Evolutionary conservation across 495 filamentous ascomycete genomes (phyloP), one percentile per base, ranked within the genome.

Genomic region (Hyaloscypha variabilis): DNA sequence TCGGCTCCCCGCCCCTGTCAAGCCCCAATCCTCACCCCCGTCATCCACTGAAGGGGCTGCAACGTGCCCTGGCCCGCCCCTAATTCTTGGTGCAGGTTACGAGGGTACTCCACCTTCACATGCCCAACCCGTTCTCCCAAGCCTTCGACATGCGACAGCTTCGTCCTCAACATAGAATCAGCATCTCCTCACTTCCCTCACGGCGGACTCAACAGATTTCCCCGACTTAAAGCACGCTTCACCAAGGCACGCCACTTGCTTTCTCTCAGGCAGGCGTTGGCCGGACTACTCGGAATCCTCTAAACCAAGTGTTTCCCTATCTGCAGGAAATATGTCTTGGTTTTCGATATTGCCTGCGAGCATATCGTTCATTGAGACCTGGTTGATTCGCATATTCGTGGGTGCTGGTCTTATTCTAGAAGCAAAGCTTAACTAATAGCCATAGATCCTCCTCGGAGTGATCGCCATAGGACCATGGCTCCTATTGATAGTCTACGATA

Each of bases 381-480:
- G 89, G 88, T 74, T 82, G 17, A 81, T 80, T 25, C 81, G 87
- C 1, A 69, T 88, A 49, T 92, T 91, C 67, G 90, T 90, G 80
- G 65, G 84, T 63, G 56, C 19, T 49, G 56, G 13, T 50, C 30
- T 11, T n/a, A 21, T 28, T 53, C 17, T 19, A 36, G n/a, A 11
- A 19, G 23, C 10, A n/a, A 59, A 34, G 52, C 21, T 62, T 63
- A 52, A 59, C 29, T 23, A 19, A 49, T 23, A 29, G 34, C 14
- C 8, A 73, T 67, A 92, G 90, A 70, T 92, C 19, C 67, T 92
- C 55, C 81, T 91, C 57, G 88, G 82, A 29, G 69, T 87, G 31
- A 69, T 91, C 28, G 87, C 83, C 6, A 86, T 93, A 62, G 80
- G 82, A 14, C 90, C 90, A 4, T 92, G 90, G 88, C 71, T 83